Evolutionary conservation across 768 basidiomycete species (phyloP).

Genomic region (Mycena vitilis): DNA sequence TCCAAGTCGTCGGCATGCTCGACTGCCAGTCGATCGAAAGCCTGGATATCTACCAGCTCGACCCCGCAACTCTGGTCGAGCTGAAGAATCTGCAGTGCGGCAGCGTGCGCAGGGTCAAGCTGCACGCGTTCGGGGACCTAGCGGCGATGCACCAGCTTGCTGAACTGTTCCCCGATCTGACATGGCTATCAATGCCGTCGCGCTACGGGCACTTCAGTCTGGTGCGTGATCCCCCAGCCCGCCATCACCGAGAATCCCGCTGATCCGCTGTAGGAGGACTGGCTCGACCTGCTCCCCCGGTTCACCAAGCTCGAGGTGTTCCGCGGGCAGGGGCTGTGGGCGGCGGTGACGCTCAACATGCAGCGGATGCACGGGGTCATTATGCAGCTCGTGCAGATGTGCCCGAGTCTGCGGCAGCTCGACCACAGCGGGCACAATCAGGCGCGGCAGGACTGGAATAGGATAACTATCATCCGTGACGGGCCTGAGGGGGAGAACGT

Average conservation of each 20-base stretch:
- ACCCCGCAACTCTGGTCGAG: constrained; percentile 44
- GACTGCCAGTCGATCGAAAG: constrained; percentile 50
- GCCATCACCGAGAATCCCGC: constrained; percentile 10
- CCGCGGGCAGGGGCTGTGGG: constrained; percentile 57
- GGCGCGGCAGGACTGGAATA: constrained; percentile 47
- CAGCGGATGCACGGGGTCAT: constrained; percentile 56
- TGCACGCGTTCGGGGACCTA: constrained; percentile 46
- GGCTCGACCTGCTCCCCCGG: constrained; percentile 53
- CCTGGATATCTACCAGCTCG: constrained; percentile 48
- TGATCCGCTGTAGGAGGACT: constrained; percentile 45
- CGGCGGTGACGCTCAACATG: constrained; percentile 49
- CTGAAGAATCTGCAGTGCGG: constrained; percentile 45
- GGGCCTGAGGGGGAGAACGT: constrained; percentile 45
- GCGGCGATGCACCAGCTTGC: constrained; percentile 48
- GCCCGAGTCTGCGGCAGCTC: constrained; percentile 55
- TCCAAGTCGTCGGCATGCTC: constrained; percentile 50
- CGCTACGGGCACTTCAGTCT: constrained; percentile 43
- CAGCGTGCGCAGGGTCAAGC: constrained; percentile 47
- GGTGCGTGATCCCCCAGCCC: constrained; percentile 34
- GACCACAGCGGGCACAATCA: constrained; percentile 53
- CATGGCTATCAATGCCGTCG: constrained; percentile 54
- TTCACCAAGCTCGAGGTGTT: constrained; percentile 59
- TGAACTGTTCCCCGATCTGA: constrained; percentile 51
- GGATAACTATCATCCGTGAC: constrained; percentile 53
- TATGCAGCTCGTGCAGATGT: constrained; percentile 50